phyloP scores from a whole-genome alignment of 2,329 filamentous ascomycete genomes.

The Hymenoscyphus salicellus region DNA sequence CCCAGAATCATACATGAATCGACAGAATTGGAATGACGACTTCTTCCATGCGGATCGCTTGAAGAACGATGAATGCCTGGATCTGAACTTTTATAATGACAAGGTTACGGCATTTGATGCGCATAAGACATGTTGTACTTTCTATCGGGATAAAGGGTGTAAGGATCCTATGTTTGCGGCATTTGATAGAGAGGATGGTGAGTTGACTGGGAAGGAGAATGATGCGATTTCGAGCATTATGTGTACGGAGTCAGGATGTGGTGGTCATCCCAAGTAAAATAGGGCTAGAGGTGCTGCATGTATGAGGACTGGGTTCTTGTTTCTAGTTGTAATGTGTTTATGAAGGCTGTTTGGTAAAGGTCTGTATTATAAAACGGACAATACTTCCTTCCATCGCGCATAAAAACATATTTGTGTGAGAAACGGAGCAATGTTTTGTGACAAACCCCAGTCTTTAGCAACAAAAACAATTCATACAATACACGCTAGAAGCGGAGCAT shows the following conservation, averaged over 20 bases:
- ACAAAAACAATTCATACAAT: too few relatives aligned
- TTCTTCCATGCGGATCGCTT: background rate
- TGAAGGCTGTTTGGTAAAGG: too few relatives aligned
- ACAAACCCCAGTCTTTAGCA: too few relatives aligned
- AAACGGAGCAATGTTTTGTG: too few relatives aligned
- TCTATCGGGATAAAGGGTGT: background rate
- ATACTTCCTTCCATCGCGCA: too few relatives aligned
- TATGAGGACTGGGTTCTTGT: too few relatives aligned
- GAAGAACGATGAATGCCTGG: background rate
- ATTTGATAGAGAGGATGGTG: background rate
- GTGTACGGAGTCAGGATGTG: background rate
- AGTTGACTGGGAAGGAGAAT: background rate
- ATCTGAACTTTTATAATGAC: background rate
- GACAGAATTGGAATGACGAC: background rate
- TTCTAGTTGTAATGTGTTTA: too few relatives aligned
- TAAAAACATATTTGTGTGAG: too few relatives aligned
- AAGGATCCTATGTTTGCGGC: background rate
- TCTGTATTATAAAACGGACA: too few relatives aligned
- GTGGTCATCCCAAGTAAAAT: background rate
- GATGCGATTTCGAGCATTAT: background rate
- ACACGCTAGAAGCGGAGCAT: too few relatives aligned
- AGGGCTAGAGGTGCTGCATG: too few relatives aligned
- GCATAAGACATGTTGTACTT: background rate
- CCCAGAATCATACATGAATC: background rate
- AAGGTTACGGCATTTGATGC: background rate